Base-by-base conservation (phyloP, 2,329 filamentous ascomycete species). In the Colletotrichum sp. region DNA sequence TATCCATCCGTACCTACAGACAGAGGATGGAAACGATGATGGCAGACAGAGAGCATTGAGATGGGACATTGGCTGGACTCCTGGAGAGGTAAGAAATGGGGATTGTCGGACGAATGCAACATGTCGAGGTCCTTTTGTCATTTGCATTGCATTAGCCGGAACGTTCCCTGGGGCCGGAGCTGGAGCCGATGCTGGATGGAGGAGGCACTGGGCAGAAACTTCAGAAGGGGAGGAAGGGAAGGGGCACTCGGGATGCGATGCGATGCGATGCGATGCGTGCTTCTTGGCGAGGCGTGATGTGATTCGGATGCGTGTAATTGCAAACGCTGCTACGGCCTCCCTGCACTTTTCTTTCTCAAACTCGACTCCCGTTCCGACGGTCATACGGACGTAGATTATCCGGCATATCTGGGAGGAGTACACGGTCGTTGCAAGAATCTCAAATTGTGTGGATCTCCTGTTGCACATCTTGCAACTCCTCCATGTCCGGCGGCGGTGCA, bases 61-160 rank as follows among this genome's bases (percentile, higher is more conserved):
- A 52, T 21, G 43, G 38, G 43, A 52, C 43, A 52, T 52, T 52
- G 43, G 43, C 43, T 21, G 43, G 32, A 15, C 12, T 34, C 32
- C 32, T 34, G 32, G 43, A 21, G 43, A 52, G 9, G 43, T 34
- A 13, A 36, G 21, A 52, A 28, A 66, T 66, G 36, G 36, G 9
- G 38, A 52, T 28, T 52, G 34, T 30, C 63, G 38, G 43, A 21
- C 24, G 24, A 26, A 61, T 61, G 61, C 48, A 67, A 72, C 63
- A 75, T 68, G 63, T 61, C 26, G 34, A 73, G 55, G 43, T 58
- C 72, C 67, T 68, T 60, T 58, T 60, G 64, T 75, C 70, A 75
- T 75, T 75, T 76, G 74, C 26, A 75, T 71, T 76, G 74, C 71
- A 76, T 76, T 75, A 76, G 74, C 55, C 74, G 66, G 60, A 76